Base-by-base conservation (phyloP, 2,329 filamentous ascomycete species). In the Pochonia chlamydosporia region DNA sequence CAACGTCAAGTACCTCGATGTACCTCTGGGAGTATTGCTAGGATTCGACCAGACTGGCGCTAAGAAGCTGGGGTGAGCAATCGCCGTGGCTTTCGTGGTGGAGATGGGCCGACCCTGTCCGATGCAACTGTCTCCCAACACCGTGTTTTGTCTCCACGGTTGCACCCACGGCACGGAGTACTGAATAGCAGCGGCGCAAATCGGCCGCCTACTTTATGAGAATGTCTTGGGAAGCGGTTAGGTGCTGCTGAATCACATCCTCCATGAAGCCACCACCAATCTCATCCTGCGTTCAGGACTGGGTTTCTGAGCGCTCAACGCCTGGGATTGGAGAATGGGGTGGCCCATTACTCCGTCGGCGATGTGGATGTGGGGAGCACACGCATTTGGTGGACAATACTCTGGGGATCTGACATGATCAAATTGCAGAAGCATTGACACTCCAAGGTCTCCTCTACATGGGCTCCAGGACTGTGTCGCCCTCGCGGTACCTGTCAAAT, bases 401-500 rank as follows among this genome's bases (percentile, higher is more conserved):
- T 35, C 26, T 44, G 40, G 43, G 37, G 37, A 47, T 46, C 31
- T 37, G 40, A 40, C 47, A 40, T 37, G 25, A 43, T 26, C 35
- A 39, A 39, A 39, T 39, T 39, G 35, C 35, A 39, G 35, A 39
- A 39, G 35, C 35, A 39, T 39, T 18, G 35, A 20, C 14, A 23
- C 35, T 23, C 35, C 35, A 21, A 11, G 35, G 16, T 13, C 35
- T 21, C 20, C 14, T 9, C 16, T 41, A 20, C 30, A 18, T 14
- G 33, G n/a, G 10, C 20, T 43, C 18, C 8, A 39, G 18, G 18
- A 21, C 35, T 23, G 18, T n/a, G n/a, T n/a, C n/a, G 35, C 9
- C 49, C 55, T 52, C 52, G 55, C 21, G 24, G 25, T 43, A 40
- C 43, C 36, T 20, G 41, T 40, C 48, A 62, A 62, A 63, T 60